These are phyloP conservation scores for Tricharina praecox DNA, from an alignment of 495 filamentous ascomycete genomes.

Conservation along the genomic window DNA sequence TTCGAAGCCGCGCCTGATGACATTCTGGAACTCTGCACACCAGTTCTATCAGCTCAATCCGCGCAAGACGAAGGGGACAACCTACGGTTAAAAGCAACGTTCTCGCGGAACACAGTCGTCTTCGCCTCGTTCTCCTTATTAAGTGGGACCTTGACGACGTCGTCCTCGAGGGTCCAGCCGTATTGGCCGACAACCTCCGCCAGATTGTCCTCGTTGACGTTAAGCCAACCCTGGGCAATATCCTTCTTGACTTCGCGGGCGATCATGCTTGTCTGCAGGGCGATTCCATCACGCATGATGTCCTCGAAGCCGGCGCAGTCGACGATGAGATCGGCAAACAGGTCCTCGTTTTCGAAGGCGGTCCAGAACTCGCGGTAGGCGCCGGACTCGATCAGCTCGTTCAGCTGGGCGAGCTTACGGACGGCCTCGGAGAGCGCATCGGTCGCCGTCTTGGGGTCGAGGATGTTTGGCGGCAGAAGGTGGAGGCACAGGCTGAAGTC, in stretches of 20 bases:
- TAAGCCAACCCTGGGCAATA: slow-evolving; percentile 75
- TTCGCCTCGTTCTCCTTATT: slow-evolving; percentile 99
- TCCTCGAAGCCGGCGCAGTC: slow-evolving; percentile 96
- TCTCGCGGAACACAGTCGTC: slow-evolving; percentile 88
- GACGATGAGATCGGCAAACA: slow-evolving; percentile 87
- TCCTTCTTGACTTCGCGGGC: slow-evolving; percentile 63
- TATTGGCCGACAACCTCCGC: slow-evolving; percentile 66
- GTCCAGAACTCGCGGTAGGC: slow-evolving; percentile 87
- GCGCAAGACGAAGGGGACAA: slow-evolving; percentile 9
- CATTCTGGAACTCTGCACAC: slow-evolving; percentile 45
- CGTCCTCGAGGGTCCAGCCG: slow-evolving; percentile 62
- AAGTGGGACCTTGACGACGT: slow-evolving; percentile 55
- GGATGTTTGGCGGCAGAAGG: slow-evolving; percentile 67
- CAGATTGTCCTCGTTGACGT: slow-evolving; percentile 53
- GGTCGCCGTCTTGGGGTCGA: slow-evolving; percentile 34
- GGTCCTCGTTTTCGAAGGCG: slow-evolving; percentile 78
- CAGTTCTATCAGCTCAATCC: slow-evolving; percentile 1
- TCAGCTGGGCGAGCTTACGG: slow-evolving; percentile 67
- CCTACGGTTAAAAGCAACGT: slow-evolving; percentile 77
- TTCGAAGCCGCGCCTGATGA: slow-evolving; percentile 79
- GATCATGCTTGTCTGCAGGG: slow-evolving; percentile 71
- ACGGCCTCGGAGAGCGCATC: slow-evolving; percentile 67
- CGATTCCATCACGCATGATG: slow-evolving; percentile 79
- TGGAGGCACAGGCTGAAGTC: slow-evolving; percentile 89
- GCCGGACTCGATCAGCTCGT: slow-evolving; percentile 66